Percentiles rank a stretch among this genome's conserved stretches.
These are phyloP conservation scores for Endothia cerciana DNA, from an alignment of 2,329 filamentous ascomycete species.

Conservation along the genomic window DNA sequence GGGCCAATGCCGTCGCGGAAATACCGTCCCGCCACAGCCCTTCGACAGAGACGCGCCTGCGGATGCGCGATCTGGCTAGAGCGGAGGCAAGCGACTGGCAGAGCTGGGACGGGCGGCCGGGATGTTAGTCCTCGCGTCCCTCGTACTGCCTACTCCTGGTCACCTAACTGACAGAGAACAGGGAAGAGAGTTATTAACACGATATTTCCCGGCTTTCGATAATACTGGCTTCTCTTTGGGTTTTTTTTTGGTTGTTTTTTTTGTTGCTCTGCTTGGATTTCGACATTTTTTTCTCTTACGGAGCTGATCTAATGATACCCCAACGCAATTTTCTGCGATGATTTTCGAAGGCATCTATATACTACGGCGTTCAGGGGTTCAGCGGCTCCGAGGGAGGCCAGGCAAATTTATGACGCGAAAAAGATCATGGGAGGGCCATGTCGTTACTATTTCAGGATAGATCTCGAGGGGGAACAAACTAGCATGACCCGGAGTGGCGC, in stretches of 20 bases:
- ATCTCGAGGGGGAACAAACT: not conserved
- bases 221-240: not conserved
- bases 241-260: too few relatives aligned
- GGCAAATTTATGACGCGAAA: not conserved
- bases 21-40: conserved; percentile 25
- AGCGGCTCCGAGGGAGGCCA: not conserved
- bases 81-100: conserved; percentile 31
- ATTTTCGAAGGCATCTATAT: conserved; percentile 20
- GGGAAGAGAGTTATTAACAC: conserved; percentile 16
- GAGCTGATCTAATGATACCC: conserved; percentile 23
- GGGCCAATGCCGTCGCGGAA: conserved; percentile 24
- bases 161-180: not conserved
- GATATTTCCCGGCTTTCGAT: conserved; percentile 25
- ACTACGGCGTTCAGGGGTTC: conserved; percentile 21
- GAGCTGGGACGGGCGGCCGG: conserved; percentile 23
- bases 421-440: too few relatives aligned
- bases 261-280: not conserved
- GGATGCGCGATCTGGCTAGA: conserved; percentile 39
- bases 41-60: conserved; percentile 28
- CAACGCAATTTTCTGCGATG: conserved; percentile 17
- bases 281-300: conserved; percentile 12
- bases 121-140: conserved; percentile 13
- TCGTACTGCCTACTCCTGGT: not conserved
- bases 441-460: not conserved
- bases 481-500: not conserved